Evolutionary conservation across 257 asterid species (phyloP).

Genomic region (Solanum microdontum): DNA sequence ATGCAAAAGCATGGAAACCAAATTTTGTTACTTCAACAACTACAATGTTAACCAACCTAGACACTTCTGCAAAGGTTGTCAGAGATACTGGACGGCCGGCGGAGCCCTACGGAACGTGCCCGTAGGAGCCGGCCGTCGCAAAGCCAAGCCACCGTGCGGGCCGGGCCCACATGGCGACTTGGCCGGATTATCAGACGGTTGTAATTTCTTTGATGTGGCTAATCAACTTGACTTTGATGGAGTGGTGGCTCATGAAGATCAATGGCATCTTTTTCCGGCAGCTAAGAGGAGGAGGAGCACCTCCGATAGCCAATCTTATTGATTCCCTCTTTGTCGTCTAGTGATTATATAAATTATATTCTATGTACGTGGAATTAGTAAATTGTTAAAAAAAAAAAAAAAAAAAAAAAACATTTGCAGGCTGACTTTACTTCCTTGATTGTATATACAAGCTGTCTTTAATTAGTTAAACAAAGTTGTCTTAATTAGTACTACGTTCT

Average conservation of each 20-base stretch:
- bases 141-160: conserved; percentile 46
- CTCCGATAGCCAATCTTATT: conserved; percentile 44
- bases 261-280: conserved; percentile 21
- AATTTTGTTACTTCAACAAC: conserved; percentile 79
- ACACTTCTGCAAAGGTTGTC: conserved; percentile 79
- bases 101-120: conserved; percentile 81
- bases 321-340: conserved; percentile 26
- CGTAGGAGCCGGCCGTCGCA: conserved; percentile 83
- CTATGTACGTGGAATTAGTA: not conserved
- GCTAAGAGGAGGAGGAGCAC: conserved; percentile 61
- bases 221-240: conserved; percentile 35
- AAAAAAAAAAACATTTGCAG: not conserved
- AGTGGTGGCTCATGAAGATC: conserved; percentile 24
- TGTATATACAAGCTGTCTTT: conserved; percentile 19
- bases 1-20: conserved; percentile 80
- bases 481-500: not conserved
- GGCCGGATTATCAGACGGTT: conserved; percentile 28
- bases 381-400: not conserved
- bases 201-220: conserved; percentile 33
- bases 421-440: conserved; percentile 7
- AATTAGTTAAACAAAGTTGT: not conserved
- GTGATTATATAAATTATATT: conserved; percentile 8
- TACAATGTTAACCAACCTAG: conserved; percentile 85
- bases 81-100: conserved; percentile 89
- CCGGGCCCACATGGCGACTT: conserved; percentile 6